phyloP scores from a whole-genome alignment of 768 basidiomycete genomes.

The Rhodotorula kratochvilovae region DNA sequence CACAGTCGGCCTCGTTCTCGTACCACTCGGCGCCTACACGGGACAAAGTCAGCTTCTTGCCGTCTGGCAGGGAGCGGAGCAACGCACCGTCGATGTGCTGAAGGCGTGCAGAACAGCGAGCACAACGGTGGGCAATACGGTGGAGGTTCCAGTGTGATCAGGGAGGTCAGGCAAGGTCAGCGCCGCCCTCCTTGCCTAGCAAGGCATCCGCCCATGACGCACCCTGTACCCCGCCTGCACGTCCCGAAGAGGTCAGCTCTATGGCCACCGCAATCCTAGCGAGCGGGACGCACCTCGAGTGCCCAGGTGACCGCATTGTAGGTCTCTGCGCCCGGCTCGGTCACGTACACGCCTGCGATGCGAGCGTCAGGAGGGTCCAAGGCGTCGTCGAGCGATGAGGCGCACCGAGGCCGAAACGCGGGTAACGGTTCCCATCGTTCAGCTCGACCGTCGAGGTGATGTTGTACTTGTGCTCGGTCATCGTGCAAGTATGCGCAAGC shows the following conservation, averaged over 20 bases:
- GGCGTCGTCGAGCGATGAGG: conserved; percentile 36
- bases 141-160: no score
- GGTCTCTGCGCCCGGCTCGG: conserved; percentile 56
- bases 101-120: not conserved
- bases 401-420: conserved; percentile 57
- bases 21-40: conserved; percentile 47
- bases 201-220: conserved; percentile 5
- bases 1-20: conserved; percentile 66
- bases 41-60: conserved; percentile 46
- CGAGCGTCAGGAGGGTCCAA: not conserved
- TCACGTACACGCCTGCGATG: conserved; percentile 58
- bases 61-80: conserved; percentile 45
- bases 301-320: conserved; percentile 60
- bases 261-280: not conserved
- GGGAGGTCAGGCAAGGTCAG: not conserved
- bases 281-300: conserved; percentile 53
- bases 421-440: conserved; percentile 57
- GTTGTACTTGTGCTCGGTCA: conserved; percentile 3
- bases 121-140: no score
- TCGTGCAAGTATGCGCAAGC: not conserved
- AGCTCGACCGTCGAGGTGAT: conserved; percentile 47
- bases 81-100: conserved; percentile 20
- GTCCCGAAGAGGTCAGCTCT: not conserved
- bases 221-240: conserved; percentile 59
- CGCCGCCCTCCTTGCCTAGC: not conserved